phyloP scores from a whole-genome alignment of 2,329 filamentous ascomycete genomes.

The Aureobasidium sp. region DNA sequence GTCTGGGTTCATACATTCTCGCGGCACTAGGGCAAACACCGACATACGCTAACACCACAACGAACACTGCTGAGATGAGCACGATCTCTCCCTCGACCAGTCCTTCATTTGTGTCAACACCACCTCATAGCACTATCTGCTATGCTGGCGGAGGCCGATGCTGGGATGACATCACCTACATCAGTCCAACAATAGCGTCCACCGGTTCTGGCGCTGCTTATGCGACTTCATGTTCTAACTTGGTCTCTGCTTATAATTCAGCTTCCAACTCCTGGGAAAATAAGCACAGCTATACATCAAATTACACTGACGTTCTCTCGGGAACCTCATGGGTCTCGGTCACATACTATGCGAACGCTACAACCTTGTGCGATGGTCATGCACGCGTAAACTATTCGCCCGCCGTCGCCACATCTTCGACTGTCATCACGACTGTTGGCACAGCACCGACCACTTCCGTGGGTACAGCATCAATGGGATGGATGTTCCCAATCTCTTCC shows the following conservation, averaged over 20 bases:
- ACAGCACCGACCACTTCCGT: conserved; percentile 17
- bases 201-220: conserved; percentile 9
- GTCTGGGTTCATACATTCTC: conserved; percentile 12
- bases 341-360: conserved; percentile 25
- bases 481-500: conserved; percentile 19
- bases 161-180: conserved; percentile 8
- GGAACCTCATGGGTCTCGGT: conserved; percentile 19
- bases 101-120: neutral
- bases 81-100: neutral
- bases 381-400: conserved; percentile 24
- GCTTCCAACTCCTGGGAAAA: conserved; percentile 13
- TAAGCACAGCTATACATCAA: conserved; percentile 1
- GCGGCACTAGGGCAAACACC: conserved; percentile 7
- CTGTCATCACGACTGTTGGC: conserved; percentile 14
- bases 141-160: neutral
- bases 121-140: neutral
- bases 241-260: neutral
- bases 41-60: neutral
- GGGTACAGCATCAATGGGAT: conserved; percentile 14
- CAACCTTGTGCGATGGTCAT: conserved; percentile 27
- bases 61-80: neutral
- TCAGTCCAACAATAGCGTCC: neutral
- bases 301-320: conserved; percentile 12
- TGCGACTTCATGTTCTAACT: conserved; percentile 9
- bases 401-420: conserved; percentile 20